These are phyloP conservation scores for Marasmius fiardii DNA, from an alignment of 1,284 basidiomycete species.

Conservation along the genomic window DNA sequence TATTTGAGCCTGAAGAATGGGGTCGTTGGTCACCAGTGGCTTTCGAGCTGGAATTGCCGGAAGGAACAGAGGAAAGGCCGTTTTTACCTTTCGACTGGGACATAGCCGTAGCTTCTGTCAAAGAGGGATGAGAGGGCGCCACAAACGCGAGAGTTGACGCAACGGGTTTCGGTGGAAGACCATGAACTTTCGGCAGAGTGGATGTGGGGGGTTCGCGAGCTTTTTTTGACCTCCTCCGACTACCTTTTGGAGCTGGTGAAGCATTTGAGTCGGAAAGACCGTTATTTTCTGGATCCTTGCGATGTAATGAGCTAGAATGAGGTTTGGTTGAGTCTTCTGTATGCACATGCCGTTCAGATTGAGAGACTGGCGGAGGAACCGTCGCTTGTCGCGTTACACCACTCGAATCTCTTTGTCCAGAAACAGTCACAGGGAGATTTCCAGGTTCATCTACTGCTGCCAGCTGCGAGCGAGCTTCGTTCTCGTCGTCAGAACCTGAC, in stretches of 20 bases:
- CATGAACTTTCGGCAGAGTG: constrained; percentile 39
- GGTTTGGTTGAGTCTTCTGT: neutral
- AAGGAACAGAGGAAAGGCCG: constrained; percentile 21
- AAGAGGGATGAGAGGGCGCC: constrained; percentile 51
- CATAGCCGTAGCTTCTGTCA: constrained; percentile 60
- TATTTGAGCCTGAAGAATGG: neutral
- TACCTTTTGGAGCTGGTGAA: constrained; percentile 9
- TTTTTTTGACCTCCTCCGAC: constrained; percentile 23
- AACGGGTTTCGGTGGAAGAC: constrained; percentile 70
- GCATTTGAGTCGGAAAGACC: neutral
- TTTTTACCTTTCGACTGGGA: constrained; percentile 34
- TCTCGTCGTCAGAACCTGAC: constrained; percentile 66
- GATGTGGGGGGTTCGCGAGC: constrained; percentile 26
- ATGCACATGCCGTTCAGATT: neutral
- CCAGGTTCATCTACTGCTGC: constrained; percentile 1
- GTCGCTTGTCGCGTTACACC: neutral
- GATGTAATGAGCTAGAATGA: neutral
- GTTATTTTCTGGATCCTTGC: neutral
- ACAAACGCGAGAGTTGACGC: constrained; percentile 49
- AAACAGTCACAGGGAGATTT: neutral
- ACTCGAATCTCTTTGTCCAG: neutral
- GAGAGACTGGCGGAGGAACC: neutral
- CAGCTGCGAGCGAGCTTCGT: constrained; percentile 36
- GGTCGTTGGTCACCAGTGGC: constrained; percentile 11
- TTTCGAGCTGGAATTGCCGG: constrained; percentile 7